Conservation (phyloP, 495 filamentous ascomycete genomes). For the Lasiosphaeria hispida region DNA sequence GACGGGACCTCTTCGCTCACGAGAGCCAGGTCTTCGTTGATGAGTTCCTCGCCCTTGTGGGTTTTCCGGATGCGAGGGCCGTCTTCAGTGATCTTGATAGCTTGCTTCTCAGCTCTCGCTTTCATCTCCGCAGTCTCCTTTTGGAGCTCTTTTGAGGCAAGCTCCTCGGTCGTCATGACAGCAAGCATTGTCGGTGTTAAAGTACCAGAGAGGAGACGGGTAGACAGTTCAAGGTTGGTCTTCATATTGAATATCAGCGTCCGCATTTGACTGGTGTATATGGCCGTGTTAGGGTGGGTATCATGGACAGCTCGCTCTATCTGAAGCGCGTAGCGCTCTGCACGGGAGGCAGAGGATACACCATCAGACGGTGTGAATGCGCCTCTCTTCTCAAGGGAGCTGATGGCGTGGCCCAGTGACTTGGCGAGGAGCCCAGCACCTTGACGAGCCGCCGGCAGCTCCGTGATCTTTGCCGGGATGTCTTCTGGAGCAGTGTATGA, state of each 20-base stretch:
- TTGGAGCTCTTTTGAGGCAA: constrained; percentile 88
- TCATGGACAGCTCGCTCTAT: constrained; percentile 64
- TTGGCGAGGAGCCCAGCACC: constrained; percentile 43
- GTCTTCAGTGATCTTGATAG: constrained; percentile 79
- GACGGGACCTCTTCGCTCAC: constrained; percentile 40
- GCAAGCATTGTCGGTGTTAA: constrained; percentile 71
- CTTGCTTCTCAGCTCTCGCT: constrained; percentile 73
- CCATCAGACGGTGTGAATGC: constrained; percentile 34
- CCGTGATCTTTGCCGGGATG: constrained; percentile 35
- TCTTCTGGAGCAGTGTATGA: constrained; percentile 40
- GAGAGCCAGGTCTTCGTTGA: constrained; percentile 61
- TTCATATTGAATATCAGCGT: constrained; percentile 79
- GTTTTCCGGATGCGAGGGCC: constrained; percentile 82
- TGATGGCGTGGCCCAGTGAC: constrained; percentile 39
- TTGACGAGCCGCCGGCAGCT: constrained; percentile 44
- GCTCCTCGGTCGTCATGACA: constrained; percentile 80
- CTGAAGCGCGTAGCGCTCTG: constrained; percentile 55
- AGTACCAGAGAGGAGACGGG: constrained; percentile 67
- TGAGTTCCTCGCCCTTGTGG: constrained; percentile 91
- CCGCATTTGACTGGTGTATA: constrained; percentile 45
- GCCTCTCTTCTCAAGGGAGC: constrained; percentile 43
- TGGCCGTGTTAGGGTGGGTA: constrained; percentile 38
- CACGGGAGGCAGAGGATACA: constrained; percentile 34
- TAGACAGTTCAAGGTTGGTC: constrained; percentile 73
- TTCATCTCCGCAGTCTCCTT: constrained; percentile 71